phyloP scores from a whole-genome alignment of 2,329 filamentous ascomycete species.

The Leptographium lundbergii region DNA sequence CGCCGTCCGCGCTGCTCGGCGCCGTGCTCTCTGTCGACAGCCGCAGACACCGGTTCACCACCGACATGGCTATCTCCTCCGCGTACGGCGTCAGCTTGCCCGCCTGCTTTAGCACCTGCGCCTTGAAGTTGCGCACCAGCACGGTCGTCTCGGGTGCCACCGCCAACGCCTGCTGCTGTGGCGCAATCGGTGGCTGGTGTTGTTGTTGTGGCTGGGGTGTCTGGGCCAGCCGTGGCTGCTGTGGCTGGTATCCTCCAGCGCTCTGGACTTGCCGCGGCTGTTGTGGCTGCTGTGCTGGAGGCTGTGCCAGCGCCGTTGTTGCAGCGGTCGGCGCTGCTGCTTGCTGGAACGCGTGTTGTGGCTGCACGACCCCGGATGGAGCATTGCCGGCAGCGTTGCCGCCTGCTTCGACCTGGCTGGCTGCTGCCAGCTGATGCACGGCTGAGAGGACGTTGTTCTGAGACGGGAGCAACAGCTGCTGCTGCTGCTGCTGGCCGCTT shows the following conservation, averaged over 20 bases:
- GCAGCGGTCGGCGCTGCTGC: neutral
- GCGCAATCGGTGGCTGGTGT: neutral
- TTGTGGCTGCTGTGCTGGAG: neutral
- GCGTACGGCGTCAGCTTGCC: conserved; percentile 24
- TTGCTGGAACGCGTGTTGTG: neutral
- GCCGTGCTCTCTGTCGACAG: conserved; percentile 27
- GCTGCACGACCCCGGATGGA: neutral
- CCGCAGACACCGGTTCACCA: conserved; percentile 37
- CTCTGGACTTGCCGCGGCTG: neutral
- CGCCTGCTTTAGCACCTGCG: conserved; percentile 32
- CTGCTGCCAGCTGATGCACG: neutral
- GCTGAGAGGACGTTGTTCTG: neutral
- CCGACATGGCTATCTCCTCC: conserved; percentile 38
- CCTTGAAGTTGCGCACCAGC: conserved; percentile 32
- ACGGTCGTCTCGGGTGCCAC: conserved; percentile 20
- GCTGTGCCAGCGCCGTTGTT: neutral
- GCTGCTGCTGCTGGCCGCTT: neutral
- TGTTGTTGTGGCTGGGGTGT: neutral
- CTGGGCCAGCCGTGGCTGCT: neutral
- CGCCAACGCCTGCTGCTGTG: neutral
- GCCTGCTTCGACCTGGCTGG: neutral
- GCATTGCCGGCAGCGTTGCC: neutral
- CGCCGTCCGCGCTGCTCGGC: conserved; percentile 11
- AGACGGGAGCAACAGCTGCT: neutral
- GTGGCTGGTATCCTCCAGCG: neutral